These are phyloP conservation scores for Lyophyllum shimeji DNA, from an alignment of 768 basidiomycete genomes.

Conservation along the genomic window DNA sequence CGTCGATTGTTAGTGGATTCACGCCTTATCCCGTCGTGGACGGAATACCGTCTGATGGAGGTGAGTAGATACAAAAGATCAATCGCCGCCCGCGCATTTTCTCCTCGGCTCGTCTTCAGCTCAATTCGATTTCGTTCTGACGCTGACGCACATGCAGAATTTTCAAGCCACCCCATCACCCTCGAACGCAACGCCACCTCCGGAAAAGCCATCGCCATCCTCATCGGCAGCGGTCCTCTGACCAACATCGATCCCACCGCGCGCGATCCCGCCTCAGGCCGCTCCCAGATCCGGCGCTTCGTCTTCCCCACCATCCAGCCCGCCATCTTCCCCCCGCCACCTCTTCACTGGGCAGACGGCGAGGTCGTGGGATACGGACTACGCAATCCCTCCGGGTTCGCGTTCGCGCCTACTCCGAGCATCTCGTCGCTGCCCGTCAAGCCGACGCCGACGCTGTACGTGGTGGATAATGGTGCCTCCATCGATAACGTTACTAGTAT, in stretches of 20 bases:
- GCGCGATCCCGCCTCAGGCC: constrained; percentile 38
- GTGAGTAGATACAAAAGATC: constrained; percentile 19
- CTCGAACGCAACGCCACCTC: constrained; percentile 23
- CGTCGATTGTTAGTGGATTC: constrained; percentile 19
- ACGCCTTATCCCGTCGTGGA: constrained; percentile 22
- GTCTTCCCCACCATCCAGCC: constrained; percentile 17
- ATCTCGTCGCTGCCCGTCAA: background rate
- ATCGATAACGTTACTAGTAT: constrained; percentile 34
- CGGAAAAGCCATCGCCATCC: constrained; percentile 20
- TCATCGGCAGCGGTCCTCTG: constrained; percentile 36
- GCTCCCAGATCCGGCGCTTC: constrained; percentile 39
- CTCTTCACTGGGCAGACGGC: constrained; percentile 27
- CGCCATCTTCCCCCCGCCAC: constrained; percentile 7
- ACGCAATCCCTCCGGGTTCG: constrained; percentile 43
- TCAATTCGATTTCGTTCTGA: background rate
- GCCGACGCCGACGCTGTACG: constrained; percentile 22
- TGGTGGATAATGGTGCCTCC: constrained; percentile 43
- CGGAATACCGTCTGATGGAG: constrained; percentile 38
- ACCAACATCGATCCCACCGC: constrained; percentile 42
- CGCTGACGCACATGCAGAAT: constrained; percentile 24
- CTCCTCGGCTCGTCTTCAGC: background rate
- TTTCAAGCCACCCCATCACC: constrained; percentile 42
- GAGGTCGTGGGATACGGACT: constrained; percentile 40
- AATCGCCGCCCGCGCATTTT: background rate
- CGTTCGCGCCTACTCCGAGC: constrained; percentile 25